These are phyloP conservation scores for Fusarium austroafricanum DNA, from an alignment of 2,329 filamentous ascomycete species.

Conservation along the genomic window DNA sequence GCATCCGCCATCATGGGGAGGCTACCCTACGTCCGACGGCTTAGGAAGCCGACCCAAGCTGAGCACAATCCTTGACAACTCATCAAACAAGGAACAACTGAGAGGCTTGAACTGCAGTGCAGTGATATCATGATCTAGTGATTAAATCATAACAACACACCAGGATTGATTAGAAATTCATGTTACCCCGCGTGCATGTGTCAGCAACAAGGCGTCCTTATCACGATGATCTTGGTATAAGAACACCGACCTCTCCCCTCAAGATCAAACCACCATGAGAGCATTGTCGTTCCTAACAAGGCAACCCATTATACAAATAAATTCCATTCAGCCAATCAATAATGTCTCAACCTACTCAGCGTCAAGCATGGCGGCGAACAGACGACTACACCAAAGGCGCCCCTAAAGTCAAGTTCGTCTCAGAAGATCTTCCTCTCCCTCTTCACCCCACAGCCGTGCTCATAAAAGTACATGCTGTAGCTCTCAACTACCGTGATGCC, in stretches of 20 bases:
- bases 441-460: constrained; percentile 48
- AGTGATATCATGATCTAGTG: not conserved
- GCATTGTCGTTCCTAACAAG: too few relatives aligned
- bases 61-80: not conserved
- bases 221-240: not conserved
- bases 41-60: not conserved
- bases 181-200: constrained; percentile 1
- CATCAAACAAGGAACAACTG: not conserved
- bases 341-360: constrained; percentile 28
- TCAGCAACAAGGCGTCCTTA: not conserved
- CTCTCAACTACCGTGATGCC: constrained; percentile 52
- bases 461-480: constrained; percentile 49
- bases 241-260: not conserved
- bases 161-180: constrained; percentile 4
- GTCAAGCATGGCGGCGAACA: constrained; percentile 46
- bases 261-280: not conserved
- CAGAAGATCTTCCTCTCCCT: constrained; percentile 48
- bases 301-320: not conserved
- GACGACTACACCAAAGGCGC: constrained; percentile 47
- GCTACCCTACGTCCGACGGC: constrained; percentile 4
- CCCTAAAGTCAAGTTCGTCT: constrained; percentile 50
- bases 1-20: too few relatives aligned
- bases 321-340: not conserved
- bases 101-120: not conserved
- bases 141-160: not conserved